These are phyloP conservation scores for Nothophytophthora sp. DNA, from an alignment of 352 stramenopile genomes.

Conservation along the genomic window DNA sequence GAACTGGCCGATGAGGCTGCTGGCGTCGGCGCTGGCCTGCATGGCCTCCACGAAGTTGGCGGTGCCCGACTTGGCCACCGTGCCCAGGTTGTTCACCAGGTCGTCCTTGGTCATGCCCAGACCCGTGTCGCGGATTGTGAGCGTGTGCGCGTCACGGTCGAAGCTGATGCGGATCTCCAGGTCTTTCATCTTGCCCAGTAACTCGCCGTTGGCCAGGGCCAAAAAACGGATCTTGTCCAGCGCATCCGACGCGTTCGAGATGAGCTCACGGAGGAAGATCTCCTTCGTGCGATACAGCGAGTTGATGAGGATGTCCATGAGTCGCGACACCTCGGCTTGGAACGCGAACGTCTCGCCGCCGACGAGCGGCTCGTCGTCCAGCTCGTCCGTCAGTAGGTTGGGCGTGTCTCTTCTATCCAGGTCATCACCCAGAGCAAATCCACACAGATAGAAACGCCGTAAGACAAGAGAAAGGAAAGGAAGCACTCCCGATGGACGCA, in stretches of 20 bases:
- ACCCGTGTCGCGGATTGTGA: conserved; percentile 98
- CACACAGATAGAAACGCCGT: background rate
- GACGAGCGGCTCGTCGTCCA: conserved; percentile 38
- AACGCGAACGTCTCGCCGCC: conserved; percentile 91
- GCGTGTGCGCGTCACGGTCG: conserved; percentile 94
- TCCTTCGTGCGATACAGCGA: conserved; percentile 98
- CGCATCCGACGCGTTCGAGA: conserved; percentile 99
- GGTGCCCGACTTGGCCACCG: conserved; percentile 98
- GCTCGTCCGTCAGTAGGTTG: conserved; percentile 42
- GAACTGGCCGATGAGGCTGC: conserved; percentile 99
- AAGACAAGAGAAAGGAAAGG: no score
- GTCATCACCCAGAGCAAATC: no score
- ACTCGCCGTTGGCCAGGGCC: conserved; percentile 89
- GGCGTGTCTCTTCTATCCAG: conserved; percentile 30
- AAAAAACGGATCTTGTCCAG: conserved; percentile 99
- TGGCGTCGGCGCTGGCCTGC: conserved; percentile 89
- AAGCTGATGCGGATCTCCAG: conserved; percentile 98
- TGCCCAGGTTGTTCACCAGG: conserved; percentile 97
- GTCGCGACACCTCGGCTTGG: conserved; percentile 96
- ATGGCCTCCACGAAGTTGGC: conserved; percentile 99
- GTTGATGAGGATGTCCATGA: conserved; percentile 99
- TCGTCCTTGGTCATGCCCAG: conserved; percentile 99
- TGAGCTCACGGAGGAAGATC: conserved; percentile 99
- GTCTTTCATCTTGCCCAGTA: conserved; percentile 81
- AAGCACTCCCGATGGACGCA: no score